phyloP scores from a whole-genome alignment of 2,329 filamentous ascomycete species.

The Fusarium paranaense region DNA sequence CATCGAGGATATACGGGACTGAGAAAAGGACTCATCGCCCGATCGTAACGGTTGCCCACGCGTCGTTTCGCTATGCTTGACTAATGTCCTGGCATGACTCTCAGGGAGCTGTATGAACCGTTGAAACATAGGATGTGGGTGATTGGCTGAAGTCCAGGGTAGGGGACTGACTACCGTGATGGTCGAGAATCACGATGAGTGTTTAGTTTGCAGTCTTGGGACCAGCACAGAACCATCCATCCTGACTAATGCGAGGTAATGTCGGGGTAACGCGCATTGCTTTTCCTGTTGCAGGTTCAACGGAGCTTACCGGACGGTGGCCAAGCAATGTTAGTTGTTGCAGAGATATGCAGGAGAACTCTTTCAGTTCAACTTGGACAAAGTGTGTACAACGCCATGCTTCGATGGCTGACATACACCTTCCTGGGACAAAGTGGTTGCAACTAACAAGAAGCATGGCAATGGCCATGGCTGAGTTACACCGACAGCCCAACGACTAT shows the following conservation, averaged over 20 bases:
- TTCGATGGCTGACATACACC: not conserved
- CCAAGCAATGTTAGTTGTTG: not conserved
- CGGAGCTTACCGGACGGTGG: not conserved
- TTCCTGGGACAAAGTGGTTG: not conserved
- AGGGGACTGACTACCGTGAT: not conserved
- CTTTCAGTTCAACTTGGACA: not conserved
- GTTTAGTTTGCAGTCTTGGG: not conserved
- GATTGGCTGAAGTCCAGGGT: not conserved
- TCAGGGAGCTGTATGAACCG: not conserved
- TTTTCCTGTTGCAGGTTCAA: not conserved
- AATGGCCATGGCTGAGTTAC: not conserved
- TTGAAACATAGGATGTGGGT: not conserved
- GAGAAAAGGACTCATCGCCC: not conserved
- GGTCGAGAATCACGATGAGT: not conserved
- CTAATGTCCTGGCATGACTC: not conserved
- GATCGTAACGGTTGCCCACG: not conserved
- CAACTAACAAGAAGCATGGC: not conserved
- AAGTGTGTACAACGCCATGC: not conserved
- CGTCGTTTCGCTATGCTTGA: not conserved
- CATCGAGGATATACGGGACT: not conserved
- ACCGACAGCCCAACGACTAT: not conserved
- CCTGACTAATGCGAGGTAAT: not conserved
- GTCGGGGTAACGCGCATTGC: not conserved
- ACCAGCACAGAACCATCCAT: not conserved
- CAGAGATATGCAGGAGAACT: not conserved